Conservation (phyloP, 1,284 basidiomycete species). For the Irpex sp. region DNA sequence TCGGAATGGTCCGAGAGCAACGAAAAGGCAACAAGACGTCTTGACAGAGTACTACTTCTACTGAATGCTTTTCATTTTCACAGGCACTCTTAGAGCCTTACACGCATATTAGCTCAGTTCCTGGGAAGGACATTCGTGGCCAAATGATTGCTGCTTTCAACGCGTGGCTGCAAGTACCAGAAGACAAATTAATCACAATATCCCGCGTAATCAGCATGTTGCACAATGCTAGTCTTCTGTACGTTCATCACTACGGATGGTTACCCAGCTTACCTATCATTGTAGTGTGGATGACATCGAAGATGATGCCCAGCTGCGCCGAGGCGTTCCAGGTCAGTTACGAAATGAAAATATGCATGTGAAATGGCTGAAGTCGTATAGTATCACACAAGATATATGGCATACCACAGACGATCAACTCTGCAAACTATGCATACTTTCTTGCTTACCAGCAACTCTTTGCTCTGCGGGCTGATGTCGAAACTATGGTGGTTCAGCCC, state of each 20-base stretch:
- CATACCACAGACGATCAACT: slow-evolving; percentile 95
- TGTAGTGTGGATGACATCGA: slow-evolving; percentile 95
- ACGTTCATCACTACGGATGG: slow-evolving; percentile 23
- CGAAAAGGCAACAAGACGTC: slow-evolving; percentile 1
- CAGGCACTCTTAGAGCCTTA: slow-evolving; percentile 88
- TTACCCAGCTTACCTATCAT: slow-evolving; percentile 5
- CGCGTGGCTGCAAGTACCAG: slow-evolving; percentile 82
- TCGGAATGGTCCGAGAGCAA: slow-evolving; percentile 13
- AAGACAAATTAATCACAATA: slow-evolving; percentile 70
- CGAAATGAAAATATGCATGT: slow-evolving; percentile 1
- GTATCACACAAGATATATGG: slow-evolving; percentile 97
- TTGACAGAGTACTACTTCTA: neutral
- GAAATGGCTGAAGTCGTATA: slow-evolving; percentile 17
- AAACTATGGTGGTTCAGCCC: slow-evolving; percentile 4
- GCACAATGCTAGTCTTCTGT: slow-evolving; percentile 93
- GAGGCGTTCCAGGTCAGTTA: slow-evolving; percentile 75
- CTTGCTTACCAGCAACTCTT: slow-evolving; percentile 80
- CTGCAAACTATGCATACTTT: slow-evolving; percentile 97
- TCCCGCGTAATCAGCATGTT: slow-evolving; percentile 87
- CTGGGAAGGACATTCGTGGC: slow-evolving; percentile 92
- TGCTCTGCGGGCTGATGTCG: slow-evolving; percentile 42
- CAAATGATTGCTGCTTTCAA: slow-evolving; percentile 95
- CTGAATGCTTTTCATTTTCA: neutral
- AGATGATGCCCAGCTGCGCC: slow-evolving; percentile 87
- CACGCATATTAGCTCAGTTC: slow-evolving; percentile 79